phyloP scores from a whole-genome alignment of 345 rosid species.

The Hevea brasiliensis region DNA sequence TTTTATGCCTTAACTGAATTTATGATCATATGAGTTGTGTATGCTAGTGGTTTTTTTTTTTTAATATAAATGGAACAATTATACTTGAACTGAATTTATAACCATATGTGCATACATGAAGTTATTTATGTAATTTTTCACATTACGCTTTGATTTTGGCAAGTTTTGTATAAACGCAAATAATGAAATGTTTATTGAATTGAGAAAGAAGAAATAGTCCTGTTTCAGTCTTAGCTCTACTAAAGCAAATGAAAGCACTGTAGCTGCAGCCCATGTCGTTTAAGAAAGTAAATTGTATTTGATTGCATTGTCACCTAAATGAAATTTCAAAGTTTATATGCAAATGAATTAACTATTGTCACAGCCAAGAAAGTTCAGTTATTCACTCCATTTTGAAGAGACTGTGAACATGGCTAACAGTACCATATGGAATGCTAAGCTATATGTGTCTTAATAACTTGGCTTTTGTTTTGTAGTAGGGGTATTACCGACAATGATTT shows the following conservation, averaged over 20 bases:
- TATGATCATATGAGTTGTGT: too few relatives aligned
- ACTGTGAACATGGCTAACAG: too few relatives aligned
- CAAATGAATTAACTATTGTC: not conserved
- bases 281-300: not conserved
- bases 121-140: too few relatives aligned
- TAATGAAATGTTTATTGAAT: conserved; percentile 5
- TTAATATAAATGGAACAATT: not conserved
- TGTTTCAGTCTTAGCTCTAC: not conserved
- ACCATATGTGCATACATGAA: not conserved
- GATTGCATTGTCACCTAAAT: not conserved
- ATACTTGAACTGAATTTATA: not conserved
- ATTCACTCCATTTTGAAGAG: too few relatives aligned
- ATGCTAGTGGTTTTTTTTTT: too few relatives aligned
- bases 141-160: not conserved
- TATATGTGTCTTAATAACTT: too few relatives aligned
- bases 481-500: too few relatives aligned
- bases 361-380: not conserved
- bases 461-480: too few relatives aligned
- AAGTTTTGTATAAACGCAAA: not conserved
- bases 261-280: not conserved
- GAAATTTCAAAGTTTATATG: not conserved
- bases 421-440: too few relatives aligned
- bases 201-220: not conserved
- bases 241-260: too few relatives aligned
- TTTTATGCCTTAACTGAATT: too few relatives aligned